A percentile compares a stretch with the other conserved stretches of the same genome.
These are phyloP conservation scores for Mallotus nudiflorus DNA, from an alignment of 345 rosid species.

Conservation along the genomic window DNA sequence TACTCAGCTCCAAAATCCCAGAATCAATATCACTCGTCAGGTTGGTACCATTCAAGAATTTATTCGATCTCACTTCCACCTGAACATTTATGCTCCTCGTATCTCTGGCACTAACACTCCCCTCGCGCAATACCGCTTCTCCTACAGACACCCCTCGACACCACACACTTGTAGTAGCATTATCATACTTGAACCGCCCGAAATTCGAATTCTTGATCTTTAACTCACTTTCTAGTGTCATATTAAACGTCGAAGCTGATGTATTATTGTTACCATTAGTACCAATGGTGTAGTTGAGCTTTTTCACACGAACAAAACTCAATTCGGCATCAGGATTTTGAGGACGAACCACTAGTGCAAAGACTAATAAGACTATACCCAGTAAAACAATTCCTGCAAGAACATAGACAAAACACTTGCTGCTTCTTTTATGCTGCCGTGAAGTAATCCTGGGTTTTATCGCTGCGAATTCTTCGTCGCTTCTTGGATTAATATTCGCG, in stretches of 20 bases:
- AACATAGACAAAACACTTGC: conserved; percentile 46
- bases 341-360: conserved; percentile 35
- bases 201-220: conserved; percentile 48
- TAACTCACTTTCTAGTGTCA: conserved; percentile 38
- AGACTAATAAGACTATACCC: conserved; percentile 29
- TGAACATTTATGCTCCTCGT: conserved; percentile 34
- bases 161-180: conserved; percentile 23
- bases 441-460: not conserved
- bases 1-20: conserved; percentile 45
- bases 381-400: conserved; percentile 38
- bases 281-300: conserved; percentile 11
- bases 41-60: conserved; percentile 17
- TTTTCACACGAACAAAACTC: conserved; percentile 15
- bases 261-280: conserved; percentile 21
- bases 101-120: conserved; percentile 39
- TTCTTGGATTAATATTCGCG: conserved; percentile 21
- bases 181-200: conserved; percentile 41
- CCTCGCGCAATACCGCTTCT: conserved; percentile 21
- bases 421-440: conserved; percentile 9
- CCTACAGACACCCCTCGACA: conserved; percentile 41
- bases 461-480: conserved; percentile 36
- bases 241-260: conserved; percentile 34
- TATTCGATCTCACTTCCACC: conserved; percentile 36
- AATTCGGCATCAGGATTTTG: conserved; percentile 34
- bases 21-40: conserved; percentile 35